A percentile compares a stretch with the other conserved stretches of the same genome.
Conservation (phyloP, 2,329 filamentous ascomycete genomes). For the Cytospora schulzeri region DNA sequence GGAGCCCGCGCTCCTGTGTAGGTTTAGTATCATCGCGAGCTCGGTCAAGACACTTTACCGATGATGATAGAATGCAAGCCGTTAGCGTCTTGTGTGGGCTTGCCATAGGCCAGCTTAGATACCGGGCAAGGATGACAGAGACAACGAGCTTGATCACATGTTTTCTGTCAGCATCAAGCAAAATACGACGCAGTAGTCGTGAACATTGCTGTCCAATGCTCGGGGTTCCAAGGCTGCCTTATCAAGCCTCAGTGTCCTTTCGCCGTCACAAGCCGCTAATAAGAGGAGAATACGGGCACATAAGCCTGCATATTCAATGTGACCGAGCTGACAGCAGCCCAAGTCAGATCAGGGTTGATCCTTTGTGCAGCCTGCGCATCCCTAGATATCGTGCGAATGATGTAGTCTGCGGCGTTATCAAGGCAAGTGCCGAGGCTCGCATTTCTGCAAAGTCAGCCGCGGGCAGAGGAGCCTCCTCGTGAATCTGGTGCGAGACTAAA, state of each 20-base stretch:
- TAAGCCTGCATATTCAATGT: constrained; percentile 7
- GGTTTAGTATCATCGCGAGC: background rate
- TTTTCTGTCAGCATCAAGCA: background rate
- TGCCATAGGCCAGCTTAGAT: background rate
- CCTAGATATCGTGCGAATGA: constrained; percentile 17
- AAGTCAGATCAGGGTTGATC: background rate
- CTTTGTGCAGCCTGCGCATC: constrained; percentile 1
- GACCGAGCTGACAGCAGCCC: background rate
- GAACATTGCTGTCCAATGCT: background rate
- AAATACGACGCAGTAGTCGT: background rate
- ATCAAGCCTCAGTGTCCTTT: background rate
- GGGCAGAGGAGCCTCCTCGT: background rate
- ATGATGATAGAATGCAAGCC: background rate
- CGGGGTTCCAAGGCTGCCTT: background rate
- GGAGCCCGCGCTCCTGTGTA: background rate
- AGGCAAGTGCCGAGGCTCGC: constrained; percentile 4
- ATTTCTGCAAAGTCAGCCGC: background rate
- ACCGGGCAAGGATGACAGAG: background rate
- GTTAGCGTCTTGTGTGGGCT: background rate
- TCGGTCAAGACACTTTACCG: background rate
- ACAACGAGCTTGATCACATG: background rate
- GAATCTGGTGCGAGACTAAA: background rate
- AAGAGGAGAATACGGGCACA: constrained; percentile 1
- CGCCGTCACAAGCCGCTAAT: constrained; percentile 2
- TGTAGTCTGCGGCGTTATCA: background rate